phyloP scores from a whole-genome alignment of 352 stramenopile genomes.

The Phytophthora lateralis region DNA sequence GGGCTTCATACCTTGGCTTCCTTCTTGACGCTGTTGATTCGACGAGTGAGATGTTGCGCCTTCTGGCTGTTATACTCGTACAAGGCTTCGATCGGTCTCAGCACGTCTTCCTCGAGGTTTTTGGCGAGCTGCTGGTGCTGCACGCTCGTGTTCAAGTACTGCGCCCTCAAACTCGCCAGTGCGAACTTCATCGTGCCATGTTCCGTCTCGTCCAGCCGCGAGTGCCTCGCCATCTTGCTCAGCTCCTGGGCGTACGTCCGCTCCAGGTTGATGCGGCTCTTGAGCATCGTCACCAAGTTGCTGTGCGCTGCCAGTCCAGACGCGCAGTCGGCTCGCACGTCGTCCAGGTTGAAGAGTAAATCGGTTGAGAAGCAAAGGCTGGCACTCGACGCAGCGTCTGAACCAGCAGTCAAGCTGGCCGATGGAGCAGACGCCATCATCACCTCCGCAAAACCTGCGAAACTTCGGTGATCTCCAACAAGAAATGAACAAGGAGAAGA shows the following conservation, averaged over 20 bases:
- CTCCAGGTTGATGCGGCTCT: slow-evolving; percentile 74
- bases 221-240: slow-evolving; percentile 61
- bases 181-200: slow-evolving; percentile 60
- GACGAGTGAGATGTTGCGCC: slow-evolving; percentile 57
- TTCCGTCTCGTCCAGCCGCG: slow-evolving; percentile 62
- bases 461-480: not conserved
- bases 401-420: not conserved
- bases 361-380: slow-evolving; percentile 75
- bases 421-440: slow-evolving; percentile 8
- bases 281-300: slow-evolving; percentile 69
- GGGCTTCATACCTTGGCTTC: slow-evolving; percentile 57
- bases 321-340: slow-evolving; percentile 54
- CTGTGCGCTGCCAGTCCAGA: slow-evolving; percentile 56
- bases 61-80: slow-evolving; percentile 60
- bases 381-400: slow-evolving; percentile 9
- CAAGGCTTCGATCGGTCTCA: slow-evolving; percentile 70
- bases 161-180: slow-evolving; percentile 60
- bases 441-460: not conserved
- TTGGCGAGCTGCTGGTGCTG: slow-evolving; percentile 75
- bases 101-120: slow-evolving; percentile 80
- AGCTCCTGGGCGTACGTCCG: slow-evolving; percentile 75
- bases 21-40: slow-evolving; percentile 75
- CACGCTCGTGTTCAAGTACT: slow-evolving; percentile 86
- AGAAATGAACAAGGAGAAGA: not conserved
- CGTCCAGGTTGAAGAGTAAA: slow-evolving; percentile 80